Conservation (phyloP, 306 rosid species). For the Trifolium repens region DNA sequence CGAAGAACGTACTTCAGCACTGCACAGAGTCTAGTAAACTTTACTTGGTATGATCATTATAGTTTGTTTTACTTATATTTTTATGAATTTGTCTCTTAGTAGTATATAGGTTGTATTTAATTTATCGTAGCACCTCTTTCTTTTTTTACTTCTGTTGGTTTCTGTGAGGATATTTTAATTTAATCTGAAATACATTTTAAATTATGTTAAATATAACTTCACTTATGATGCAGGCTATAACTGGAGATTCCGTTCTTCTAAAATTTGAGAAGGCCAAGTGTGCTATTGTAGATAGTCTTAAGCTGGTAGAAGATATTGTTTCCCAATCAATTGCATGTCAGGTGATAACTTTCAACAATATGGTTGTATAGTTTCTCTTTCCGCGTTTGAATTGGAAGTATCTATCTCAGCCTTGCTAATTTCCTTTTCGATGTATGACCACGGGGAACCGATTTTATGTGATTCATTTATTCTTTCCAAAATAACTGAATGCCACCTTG, state of each 20-base stretch:
- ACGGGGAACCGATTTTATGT: neutral
- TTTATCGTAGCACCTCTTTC: constrained; percentile 1
- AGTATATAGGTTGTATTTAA: constrained; percentile 9
- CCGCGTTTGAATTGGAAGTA: neutral
- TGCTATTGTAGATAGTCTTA: constrained; percentile 85
- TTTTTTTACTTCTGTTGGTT: constrained; percentile 3
- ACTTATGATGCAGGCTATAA: constrained; percentile 75
- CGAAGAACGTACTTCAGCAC: constrained; percentile 87
- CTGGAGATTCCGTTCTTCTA: constrained; percentile 88
- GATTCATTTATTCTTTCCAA: constrained; percentile 13
- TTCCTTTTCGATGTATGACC: constrained; percentile 7
- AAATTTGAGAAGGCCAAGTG: constrained; percentile 89
- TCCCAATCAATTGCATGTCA: constrained; percentile 89
- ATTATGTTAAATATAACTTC: constrained; percentile 34
- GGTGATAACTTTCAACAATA: constrained; percentile 55
- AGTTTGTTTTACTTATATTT: constrained; percentile 34
- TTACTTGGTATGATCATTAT: constrained; percentile 71
- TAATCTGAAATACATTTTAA: constrained; percentile 11
- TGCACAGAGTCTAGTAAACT: constrained; percentile 95
- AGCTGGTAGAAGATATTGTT: constrained; percentile 86
- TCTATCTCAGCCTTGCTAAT: constrained; percentile 10
- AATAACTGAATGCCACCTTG: constrained; percentile 17
- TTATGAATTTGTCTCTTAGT: constrained; percentile 21
- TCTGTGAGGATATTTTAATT: constrained; percentile 17
- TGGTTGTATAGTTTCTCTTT: constrained; percentile 30